phyloP scores from a whole-genome alignment of 2,329 filamentous ascomycete species.

The Ceratocystis variospora region DNA sequence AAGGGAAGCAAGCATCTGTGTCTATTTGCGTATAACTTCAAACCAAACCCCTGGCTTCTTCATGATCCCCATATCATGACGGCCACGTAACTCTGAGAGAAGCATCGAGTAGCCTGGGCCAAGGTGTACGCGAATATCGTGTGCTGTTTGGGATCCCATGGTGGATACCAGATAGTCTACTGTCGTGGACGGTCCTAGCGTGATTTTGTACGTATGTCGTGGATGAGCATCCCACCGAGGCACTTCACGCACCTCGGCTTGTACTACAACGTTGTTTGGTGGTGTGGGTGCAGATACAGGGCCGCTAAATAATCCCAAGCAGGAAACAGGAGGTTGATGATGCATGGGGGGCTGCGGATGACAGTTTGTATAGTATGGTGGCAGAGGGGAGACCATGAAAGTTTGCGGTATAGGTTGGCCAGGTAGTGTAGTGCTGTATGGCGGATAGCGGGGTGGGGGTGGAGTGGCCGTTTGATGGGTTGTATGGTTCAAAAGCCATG shows the following conservation, averaged over 20 bases:
- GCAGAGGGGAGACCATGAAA: neutral
- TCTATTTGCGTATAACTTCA: constrained; percentile 1
- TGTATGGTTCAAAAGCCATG: neutral
- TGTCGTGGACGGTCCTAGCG: constrained; percentile 2
- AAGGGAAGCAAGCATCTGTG: neutral
- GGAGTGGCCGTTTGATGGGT: neutral
- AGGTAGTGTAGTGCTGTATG: neutral
- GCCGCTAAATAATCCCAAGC: neutral
- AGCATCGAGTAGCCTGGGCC: neutral
- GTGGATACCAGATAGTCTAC: constrained; percentile 3
- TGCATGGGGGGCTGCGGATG: neutral
- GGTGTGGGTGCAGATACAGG: neutral
- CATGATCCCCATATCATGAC: constrained; percentile 6
- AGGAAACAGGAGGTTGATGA: neutral
- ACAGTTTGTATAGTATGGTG: neutral
- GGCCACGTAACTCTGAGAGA: constrained; percentile 4
- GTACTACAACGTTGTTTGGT: neutral
- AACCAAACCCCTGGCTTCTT: constrained; percentile 6
- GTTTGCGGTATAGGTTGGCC: neutral
- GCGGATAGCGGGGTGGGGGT: neutral
- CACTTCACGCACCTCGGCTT: constrained; percentile 9
- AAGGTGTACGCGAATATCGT: constrained; percentile 9
- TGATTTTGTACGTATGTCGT: neutral
- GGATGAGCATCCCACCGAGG: neutral
- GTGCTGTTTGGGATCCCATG: neutral